Conservation (phyloP, 2,329 filamentous ascomycete genomes). For the Sporothrix sp. region DNA sequence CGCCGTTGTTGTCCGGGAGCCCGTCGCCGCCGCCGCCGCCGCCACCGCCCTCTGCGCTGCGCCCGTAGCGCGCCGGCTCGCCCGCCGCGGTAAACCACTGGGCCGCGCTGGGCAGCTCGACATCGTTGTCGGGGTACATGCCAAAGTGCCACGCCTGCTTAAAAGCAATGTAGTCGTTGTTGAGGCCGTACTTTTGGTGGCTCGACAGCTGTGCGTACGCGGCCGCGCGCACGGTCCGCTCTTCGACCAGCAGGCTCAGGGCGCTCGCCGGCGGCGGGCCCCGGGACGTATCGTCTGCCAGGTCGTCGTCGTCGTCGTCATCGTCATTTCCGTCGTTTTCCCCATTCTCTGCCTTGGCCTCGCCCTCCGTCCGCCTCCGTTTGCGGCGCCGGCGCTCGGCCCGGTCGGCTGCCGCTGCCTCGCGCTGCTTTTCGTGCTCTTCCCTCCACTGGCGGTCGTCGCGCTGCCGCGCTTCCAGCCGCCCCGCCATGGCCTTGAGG, state of each 20-base stretch:
- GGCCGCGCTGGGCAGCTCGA: constrained; percentile 42
- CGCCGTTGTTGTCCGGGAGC: constrained; percentile 32
- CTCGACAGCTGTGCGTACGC: constrained; percentile 35
- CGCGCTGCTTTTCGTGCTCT: background rate
- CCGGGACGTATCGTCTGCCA: background rate
- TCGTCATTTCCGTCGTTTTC: constrained; percentile 19
- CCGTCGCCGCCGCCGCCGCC: constrained; percentile 21
- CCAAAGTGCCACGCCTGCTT: constrained; percentile 49
- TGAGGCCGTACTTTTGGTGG: constrained; percentile 41
- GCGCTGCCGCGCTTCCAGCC: constrained; percentile 20
- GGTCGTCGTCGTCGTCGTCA: constrained; percentile 20
- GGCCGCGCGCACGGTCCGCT: constrained; percentile 28
- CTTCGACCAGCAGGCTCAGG: constrained; percentile 27
- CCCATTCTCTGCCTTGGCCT: constrained; percentile 4
- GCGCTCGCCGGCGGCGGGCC: constrained; percentile 21
- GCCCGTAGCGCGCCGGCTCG: constrained; percentile 24
- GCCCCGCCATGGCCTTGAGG: constrained; percentile 27
- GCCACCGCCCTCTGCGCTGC: constrained; percentile 20
- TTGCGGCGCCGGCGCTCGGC: constrained; percentile 15
- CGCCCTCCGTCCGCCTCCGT: constrained; percentile 7
- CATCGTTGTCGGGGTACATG: constrained; percentile 37
- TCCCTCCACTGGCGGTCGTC: constrained; percentile 13
- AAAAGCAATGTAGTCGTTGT: constrained; percentile 52
- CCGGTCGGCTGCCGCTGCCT: constrained; percentile 13
- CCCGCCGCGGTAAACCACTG: constrained; percentile 44